phyloP scores from a whole-genome alignment of 441 rosid species.

The Flueggea neowawraea region DNA sequence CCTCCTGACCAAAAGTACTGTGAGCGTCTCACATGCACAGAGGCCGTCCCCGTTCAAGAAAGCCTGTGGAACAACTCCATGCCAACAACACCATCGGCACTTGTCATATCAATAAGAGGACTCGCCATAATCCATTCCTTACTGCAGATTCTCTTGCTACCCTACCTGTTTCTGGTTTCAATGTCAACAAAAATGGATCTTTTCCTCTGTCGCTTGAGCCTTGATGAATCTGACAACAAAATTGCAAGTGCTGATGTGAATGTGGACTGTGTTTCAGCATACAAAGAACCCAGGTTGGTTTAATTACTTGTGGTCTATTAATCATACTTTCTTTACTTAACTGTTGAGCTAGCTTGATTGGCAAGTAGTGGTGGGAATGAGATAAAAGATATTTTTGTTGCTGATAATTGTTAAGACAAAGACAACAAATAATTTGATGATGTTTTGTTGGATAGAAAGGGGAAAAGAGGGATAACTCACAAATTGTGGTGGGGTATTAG shows the following conservation, averaged over 20 bases:
- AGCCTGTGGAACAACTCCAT: slow-evolving; percentile 56
- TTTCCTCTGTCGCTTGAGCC: too few relatives aligned
- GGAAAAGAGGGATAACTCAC: too few relatives aligned
- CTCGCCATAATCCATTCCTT: slow-evolving; percentile 3
- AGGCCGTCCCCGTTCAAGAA: slow-evolving; percentile 26
- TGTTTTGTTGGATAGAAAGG: too few relatives aligned
- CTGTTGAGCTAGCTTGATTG: too few relatives aligned
- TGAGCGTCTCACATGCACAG: slow-evolving; percentile 22
- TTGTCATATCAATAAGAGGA: slow-evolving; percentile 22
- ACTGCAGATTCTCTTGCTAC: slow-evolving; percentile 6
- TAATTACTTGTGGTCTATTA: not conserved
- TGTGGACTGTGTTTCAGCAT: slow-evolving; percentile 3
- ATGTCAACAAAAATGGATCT: slow-evolving; percentile 1
- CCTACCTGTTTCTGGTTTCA: slow-evolving; percentile 6
- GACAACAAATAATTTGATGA: too few relatives aligned
- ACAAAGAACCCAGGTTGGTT: slow-evolving; percentile 30
- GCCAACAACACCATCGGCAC: slow-evolving; percentile 15
- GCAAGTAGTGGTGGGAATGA: too few relatives aligned
- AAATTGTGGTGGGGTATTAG: too few relatives aligned
- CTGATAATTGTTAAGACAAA: too few relatives aligned
- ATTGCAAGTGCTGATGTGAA: slow-evolving; percentile 13
- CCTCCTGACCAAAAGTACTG: slow-evolving; percentile 20
- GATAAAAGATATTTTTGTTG: too few relatives aligned
- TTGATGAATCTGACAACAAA: not conserved
- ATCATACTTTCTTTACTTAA: too few relatives aligned